Evolutionary conservation across 352 stramenopile genomes (phyloP).

Genomic region (Blastocystis sp.): DNA sequence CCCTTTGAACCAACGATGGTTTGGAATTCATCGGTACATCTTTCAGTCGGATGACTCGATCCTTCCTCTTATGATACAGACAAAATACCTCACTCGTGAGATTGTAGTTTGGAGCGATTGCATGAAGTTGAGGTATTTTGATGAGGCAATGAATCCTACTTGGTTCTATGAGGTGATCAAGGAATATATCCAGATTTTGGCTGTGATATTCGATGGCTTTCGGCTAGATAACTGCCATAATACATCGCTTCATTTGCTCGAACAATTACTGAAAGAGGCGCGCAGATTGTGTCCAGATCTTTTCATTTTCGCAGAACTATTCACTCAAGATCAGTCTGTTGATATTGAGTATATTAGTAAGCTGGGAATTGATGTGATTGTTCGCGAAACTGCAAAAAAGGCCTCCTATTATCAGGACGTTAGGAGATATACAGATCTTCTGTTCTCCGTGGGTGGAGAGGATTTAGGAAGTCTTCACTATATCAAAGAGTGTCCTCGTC

Average conservation of each 20-base stretch:
- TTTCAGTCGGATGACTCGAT: background rate
- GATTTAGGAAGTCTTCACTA: slow-evolving; percentile 7
- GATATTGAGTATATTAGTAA: slow-evolving; percentile 60
- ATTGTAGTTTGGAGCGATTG: slow-evolving; percentile 64
- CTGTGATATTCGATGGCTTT: slow-evolving; percentile 61
- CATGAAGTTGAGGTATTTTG: slow-evolving; percentile 63
- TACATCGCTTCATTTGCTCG: slow-evolving; percentile 39
- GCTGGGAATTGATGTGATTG: slow-evolving; percentile 62
- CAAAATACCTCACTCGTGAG: slow-evolving; percentile 44
- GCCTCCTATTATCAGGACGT: background rate
- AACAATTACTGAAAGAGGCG: background rate
- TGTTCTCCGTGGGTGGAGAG: slow-evolving; percentile 2
- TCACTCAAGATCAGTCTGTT: slow-evolving; percentile 38
- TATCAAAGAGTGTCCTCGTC: slow-evolving; percentile 24
- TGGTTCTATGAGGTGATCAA: slow-evolving; percentile 20
- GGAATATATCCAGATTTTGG: slow-evolving; percentile 58
- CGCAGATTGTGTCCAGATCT: slow-evolving; percentile 53
- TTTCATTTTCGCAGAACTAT: slow-evolving; percentile 61
- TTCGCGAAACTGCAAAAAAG: slow-evolving; percentile 35
- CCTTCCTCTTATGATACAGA: background rate
- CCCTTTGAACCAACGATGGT: background rate
- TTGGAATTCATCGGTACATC: background rate
- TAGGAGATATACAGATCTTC: slow-evolving; percentile 20
- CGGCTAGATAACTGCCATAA: slow-evolving; percentile 63
- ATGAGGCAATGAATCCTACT: background rate